Evolutionary conservation across 1,139 yeast species (phyloP).

Genomic region (Zhuliangozyma blackwelliae): DNA sequence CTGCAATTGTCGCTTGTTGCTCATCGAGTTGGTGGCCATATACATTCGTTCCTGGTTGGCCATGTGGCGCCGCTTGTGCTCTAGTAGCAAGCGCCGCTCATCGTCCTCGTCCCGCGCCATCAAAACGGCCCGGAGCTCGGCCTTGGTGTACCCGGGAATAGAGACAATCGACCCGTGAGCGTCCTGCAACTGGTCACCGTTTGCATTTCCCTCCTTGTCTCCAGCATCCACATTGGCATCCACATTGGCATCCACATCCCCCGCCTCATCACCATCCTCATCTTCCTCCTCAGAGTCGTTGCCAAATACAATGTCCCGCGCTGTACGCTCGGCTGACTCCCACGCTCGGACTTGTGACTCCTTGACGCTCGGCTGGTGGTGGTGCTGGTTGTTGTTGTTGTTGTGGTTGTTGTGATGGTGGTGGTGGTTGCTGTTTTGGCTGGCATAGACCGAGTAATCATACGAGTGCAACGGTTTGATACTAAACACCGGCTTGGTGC

Average conservation of each 20-base stretch:
- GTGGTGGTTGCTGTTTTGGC: not conserved
- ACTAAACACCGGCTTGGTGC: not conserved
- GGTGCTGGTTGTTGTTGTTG: conserved; percentile 17
- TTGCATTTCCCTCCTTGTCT: conserved; percentile 2
- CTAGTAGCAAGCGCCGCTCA: conserved; percentile 27
- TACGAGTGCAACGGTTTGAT: conserved; percentile 12
- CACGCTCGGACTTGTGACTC: conserved; percentile 44
- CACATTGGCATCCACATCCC: too few species aligned
- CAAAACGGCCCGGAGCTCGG: conserved; percentile 27
- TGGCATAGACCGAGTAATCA: conserved; percentile 23
- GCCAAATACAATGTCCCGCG: conserved; percentile 34
- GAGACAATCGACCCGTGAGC: conserved; percentile 10
- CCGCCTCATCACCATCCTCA: conserved; percentile 12
- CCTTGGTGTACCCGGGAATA: conserved; percentile 40
- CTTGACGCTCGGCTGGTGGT: conserved; percentile 21
- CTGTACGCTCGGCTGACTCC: conserved; percentile 44
- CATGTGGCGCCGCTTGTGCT: conserved; percentile 30
- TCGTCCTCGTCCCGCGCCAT: conserved; percentile 16
- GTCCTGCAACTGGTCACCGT: conserved; percentile 1
- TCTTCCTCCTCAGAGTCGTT: conserved; percentile 24
- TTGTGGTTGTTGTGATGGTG: conserved; percentile 11
- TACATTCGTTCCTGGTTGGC: conserved; percentile 31
- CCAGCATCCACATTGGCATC: not conserved
- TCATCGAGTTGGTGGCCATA: conserved; percentile 31
- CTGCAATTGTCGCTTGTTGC: conserved; percentile 39